These are phyloP conservation scores for Chaetoceros muelleri DNA, from an alignment of 108 stramenopile genomes.

Conservation along the genomic window DNA sequence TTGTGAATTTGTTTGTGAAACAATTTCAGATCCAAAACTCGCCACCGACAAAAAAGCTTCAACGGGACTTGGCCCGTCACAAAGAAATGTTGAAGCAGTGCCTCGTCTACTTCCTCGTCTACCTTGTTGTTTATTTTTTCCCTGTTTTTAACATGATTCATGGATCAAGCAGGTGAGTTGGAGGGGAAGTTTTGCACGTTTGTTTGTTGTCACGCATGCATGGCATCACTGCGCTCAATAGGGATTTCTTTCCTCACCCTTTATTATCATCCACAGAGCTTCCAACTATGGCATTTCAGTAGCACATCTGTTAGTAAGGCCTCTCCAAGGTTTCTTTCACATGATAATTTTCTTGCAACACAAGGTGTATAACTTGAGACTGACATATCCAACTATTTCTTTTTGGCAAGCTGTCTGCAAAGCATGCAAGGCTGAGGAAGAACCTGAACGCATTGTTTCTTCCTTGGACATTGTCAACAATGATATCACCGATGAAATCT, in stretches of 20 bases:
- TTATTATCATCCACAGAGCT: background rate
- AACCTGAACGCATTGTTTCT: background rate
- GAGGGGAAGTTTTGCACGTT: background rate
- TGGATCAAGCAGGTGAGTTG: background rate
- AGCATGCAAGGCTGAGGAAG: background rate
- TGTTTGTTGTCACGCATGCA: background rate
- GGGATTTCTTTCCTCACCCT: no score
- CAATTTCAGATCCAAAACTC: no score
- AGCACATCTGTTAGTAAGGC: background rate
- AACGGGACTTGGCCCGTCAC: no score
- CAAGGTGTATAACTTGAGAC: background rate
- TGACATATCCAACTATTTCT: background rate
- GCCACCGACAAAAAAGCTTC: no score
- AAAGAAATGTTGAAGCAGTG: no score
- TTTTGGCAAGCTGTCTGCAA: background rate
- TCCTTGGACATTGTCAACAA: background rate
- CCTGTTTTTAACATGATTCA: no score
- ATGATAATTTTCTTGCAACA: background rate
- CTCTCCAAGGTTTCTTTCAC: background rate
- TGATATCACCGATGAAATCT: no score
- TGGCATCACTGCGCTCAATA: background rate
- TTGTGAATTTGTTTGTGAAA: background rate
- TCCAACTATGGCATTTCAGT: background rate
- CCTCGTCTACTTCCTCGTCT: no score
- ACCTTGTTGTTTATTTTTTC: no score